phyloP scores from a whole-genome alignment of 2,329 filamentous ascomycete species.

The Colletotrichum trifolii region DNA sequence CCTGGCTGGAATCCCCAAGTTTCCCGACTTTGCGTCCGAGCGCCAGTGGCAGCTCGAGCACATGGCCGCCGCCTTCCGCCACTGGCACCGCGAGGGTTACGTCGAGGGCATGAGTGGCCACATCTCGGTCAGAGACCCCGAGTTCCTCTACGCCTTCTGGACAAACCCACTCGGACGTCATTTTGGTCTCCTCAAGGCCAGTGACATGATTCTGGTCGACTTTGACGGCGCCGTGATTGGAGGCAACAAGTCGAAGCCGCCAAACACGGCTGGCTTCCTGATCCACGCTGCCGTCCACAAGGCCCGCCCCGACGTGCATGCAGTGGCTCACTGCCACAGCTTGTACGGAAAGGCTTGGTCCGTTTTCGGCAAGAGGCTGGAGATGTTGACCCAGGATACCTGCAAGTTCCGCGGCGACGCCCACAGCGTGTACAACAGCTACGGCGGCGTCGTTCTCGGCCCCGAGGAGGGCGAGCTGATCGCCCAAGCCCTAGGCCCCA shows the following conservation, averaged over 20 bases:
- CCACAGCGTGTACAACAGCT: conserved; percentile 72
- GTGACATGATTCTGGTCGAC: conserved; percentile 76
- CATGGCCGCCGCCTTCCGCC: conserved; percentile 74
- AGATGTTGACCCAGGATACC: conserved; percentile 75
- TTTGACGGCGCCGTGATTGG: conserved; percentile 69
- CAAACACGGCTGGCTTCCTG: conserved; percentile 76
- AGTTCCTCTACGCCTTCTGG: conserved; percentile 71
- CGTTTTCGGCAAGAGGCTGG: conserved; percentile 69
- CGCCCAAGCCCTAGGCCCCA: conserved; percentile 67
- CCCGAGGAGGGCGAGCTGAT: conserved; percentile 72
- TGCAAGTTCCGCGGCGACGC: conserved; percentile 71
- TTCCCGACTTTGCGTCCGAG: conserved; percentile 48
- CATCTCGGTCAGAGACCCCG: conserved; percentile 73
- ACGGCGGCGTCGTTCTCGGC: conserved; percentile 63
- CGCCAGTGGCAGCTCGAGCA: conserved; percentile 67
- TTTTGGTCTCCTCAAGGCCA: conserved; percentile 73
- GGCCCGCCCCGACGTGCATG: conserved; percentile 71
- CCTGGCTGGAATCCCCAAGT: conserved; percentile 46
- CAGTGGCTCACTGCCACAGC: conserved; percentile 76
- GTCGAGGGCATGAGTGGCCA: conserved; percentile 77
- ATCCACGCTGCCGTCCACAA: conserved; percentile 77
- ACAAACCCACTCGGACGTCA: conserved; percentile 75
- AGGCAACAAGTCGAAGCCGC: conserved; percentile 67
- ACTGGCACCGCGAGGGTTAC: conserved; percentile 73
- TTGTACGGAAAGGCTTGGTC: conserved; percentile 75